Conservation (phyloP, 2,329 filamentous ascomycete species). For the Ophiosphaerella herpotricha region DNA sequence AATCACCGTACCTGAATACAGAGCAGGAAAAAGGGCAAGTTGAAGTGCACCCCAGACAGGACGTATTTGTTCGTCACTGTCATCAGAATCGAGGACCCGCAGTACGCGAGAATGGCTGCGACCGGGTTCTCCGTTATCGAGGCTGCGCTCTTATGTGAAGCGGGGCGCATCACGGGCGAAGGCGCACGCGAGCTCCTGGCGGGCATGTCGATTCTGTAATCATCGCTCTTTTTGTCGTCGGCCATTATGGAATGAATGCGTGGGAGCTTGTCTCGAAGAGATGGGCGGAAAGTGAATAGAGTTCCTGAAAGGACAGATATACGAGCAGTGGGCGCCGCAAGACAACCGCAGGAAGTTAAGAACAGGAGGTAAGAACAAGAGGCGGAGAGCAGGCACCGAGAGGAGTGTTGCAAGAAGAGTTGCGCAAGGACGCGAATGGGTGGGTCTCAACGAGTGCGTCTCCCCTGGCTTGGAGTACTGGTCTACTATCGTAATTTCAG, state of each 20-base stretch:
- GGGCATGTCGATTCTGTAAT: slow-evolving; percentile 68
- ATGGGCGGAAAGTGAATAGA: slow-evolving; percentile 14
- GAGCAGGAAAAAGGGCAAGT: slow-evolving; percentile 94
- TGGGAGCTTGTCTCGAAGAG: slow-evolving; percentile 6
- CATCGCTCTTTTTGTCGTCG: slow-evolving; percentile 85
- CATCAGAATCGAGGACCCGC: slow-evolving; percentile 96
- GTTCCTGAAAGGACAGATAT: slow-evolving; percentile 21
- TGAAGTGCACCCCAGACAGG: slow-evolving; percentile 87
- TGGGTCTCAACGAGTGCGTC: slow-evolving; percentile 26
- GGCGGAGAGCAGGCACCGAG: slow-evolving; percentile 13
- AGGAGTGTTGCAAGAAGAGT: slow-evolving; percentile 21
- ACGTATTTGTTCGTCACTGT: slow-evolving; percentile 99
- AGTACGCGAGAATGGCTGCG: slow-evolving; percentile 86
- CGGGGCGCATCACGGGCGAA: slow-evolving; percentile 56
- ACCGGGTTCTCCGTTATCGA: slow-evolving; percentile 73
- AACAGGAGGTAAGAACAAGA: slow-evolving; percentile 18
- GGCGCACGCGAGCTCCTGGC: slow-evolving; percentile 50
- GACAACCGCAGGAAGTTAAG: slow-evolving; percentile 18
- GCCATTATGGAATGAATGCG: slow-evolving; percentile 62
- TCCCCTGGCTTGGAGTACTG: slow-evolving; percentile 31
- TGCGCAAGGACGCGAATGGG: slow-evolving; percentile 36
- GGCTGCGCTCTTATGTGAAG: slow-evolving; percentile 20
- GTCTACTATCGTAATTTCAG: slow-evolving; percentile 32
- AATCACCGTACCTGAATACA: slow-evolving; percentile 77
- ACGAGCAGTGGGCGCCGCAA: slow-evolving; percentile 6